Evolutionary conservation across 192 early-diverging fungal species (phyloP).

Genomic region (Coemansia sp.): DNA sequence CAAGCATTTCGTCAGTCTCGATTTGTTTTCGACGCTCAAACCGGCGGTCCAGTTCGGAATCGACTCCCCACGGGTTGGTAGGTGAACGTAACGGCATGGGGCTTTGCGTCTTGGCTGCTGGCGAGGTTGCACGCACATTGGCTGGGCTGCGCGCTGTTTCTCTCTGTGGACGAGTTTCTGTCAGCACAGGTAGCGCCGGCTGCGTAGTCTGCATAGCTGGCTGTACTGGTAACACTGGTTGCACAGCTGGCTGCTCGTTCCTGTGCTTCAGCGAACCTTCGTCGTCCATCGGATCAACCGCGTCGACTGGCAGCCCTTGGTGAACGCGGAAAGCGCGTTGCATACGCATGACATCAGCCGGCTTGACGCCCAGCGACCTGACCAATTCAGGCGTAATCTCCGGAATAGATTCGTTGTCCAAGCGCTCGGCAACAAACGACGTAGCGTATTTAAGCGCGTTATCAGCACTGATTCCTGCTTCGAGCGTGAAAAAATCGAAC

Average conservation of each 20-base stretch:
- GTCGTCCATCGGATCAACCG: conserved; percentile 6
- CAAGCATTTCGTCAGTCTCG: conserved; percentile 76
- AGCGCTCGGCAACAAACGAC: conserved; percentile 81
- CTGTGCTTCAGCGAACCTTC: background rate
- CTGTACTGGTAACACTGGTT: background rate
- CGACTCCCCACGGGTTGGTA: conserved; percentile 53
- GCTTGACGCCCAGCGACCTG: conserved; percentile 76
- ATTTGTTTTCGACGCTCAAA: conserved; percentile 61
- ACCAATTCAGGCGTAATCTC: conserved; percentile 76
- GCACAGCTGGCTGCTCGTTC: background rate
- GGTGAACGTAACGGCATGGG: conserved; percentile 8
- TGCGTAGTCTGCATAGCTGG: conserved; percentile 46
- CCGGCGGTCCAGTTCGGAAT: conserved; percentile 45
- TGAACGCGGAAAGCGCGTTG: conserved; percentile 57
- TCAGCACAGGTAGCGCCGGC: conserved; percentile 29
- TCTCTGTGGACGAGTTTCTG: conserved; percentile 26
- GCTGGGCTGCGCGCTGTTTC: conserved; percentile 24
- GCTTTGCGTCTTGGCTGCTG: conserved; percentile 11
- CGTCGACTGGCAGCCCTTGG: conserved; percentile 36
- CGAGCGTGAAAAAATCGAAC: conserved; percentile 86
- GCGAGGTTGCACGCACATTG: conserved; percentile 41
- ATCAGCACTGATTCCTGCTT: conserved; percentile 68
- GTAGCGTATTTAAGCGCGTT: conserved; percentile 80
- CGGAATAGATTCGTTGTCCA: conserved; percentile 78
- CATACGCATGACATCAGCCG: conserved; percentile 80